Base-by-base conservation (phyloP, 1,284 basidiomycete species). In the Schizophyllum amplum region DNA sequence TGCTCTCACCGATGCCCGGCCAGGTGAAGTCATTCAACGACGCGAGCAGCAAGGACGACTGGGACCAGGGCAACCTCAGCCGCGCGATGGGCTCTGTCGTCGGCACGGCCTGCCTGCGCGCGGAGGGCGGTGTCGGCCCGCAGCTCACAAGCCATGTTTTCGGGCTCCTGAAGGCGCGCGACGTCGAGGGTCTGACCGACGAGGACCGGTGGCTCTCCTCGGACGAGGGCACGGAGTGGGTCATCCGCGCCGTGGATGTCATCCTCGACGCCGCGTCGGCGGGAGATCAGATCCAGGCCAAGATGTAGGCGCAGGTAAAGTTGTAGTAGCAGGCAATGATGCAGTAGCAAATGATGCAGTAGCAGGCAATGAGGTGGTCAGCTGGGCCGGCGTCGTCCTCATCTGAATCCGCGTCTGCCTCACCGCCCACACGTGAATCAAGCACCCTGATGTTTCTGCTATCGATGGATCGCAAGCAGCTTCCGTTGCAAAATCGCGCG, bases 81-180 rank as follows among this genome's bases (percentile, higher is more conserved):
- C 84, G 95, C 58, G 83, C 92, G 22, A 72, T 96, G 64, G 92
- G 94, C 48, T 94, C 90, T 42, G 81, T 98, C 46, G 87, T 96
- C 55, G 95, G 92, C 49, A 88, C 93, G 58, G 87, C 94, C n/a
- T 90, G 92, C 62, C 80, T 99, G 55, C 85, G 96, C 60, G 87
- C 94, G 5, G 91, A 96, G 68, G 87, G 84, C 27, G 81, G 90
- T 53, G 94, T 98, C 57, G 93, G 86, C 17, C 92, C 94, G 6
- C 96, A 98, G 69, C 81, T 98, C 57, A 89, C 80, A 9, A 92
- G 88, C 67, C 96, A 99, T 70, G 89, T 94, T 50, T 97, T 94
- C 71, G 96, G 96, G 20, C 79, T 99, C 65, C 83, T 94, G 63
- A 94, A 94, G 69, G 92, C 92, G 27, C 85, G 86, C 54, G 67